Percentiles rank a stretch among this genome's conserved stretches.
phyloP scores from a whole-genome alignment of 345 rosid species.

The Turritis glabra region DNA sequence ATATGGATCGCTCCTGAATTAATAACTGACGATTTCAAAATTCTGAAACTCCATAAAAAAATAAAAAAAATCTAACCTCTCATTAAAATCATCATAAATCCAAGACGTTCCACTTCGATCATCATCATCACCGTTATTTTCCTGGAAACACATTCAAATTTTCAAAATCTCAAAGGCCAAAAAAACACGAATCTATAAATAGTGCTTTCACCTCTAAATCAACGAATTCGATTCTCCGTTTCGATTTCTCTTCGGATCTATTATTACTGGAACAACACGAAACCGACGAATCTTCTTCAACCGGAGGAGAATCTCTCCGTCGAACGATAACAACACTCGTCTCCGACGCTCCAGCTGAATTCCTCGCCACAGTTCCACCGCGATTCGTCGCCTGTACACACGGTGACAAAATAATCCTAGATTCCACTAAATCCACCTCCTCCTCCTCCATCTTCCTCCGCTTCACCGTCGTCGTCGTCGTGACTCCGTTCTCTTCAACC shows the following conservation, averaged over 20 bases:
- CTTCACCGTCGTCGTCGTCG: conserved; percentile 18
- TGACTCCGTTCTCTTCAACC: not conserved
- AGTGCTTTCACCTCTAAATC: conserved; percentile 1
- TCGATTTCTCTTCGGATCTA: conserved; percentile 28
- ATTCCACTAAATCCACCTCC: conserved; percentile 21
- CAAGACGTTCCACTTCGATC: conserved; percentile 27
- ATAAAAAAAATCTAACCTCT: not conserved
- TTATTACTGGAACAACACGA: conserved; percentile 26
- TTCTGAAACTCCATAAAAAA: not conserved
- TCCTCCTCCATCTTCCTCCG: conserved; percentile 33
- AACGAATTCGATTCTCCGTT: conserved; percentile 28
- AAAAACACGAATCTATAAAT: too few species aligned
- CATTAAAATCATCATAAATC: conserved; percentile 21
- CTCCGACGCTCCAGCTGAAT: conserved; percentile 33
- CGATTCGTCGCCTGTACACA: conserved; percentile 31
- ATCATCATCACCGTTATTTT: conserved; percentile 1
- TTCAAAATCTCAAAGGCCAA: too few species aligned
- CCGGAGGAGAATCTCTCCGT: conserved; percentile 24
- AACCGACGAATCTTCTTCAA: conserved; percentile 1
- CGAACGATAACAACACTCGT: conserved; percentile 25
- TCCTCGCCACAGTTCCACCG: conserved; percentile 8
- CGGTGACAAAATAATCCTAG: conserved; percentile 27
- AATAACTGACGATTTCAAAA: not conserved
- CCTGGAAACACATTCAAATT: not conserved
- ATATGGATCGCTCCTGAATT: not conserved